Evolutionary conservation across 345 rosid species (phyloP), one percentile per base, ranked within the genome.

Genomic region (Cochlearia excelsa): DNA sequence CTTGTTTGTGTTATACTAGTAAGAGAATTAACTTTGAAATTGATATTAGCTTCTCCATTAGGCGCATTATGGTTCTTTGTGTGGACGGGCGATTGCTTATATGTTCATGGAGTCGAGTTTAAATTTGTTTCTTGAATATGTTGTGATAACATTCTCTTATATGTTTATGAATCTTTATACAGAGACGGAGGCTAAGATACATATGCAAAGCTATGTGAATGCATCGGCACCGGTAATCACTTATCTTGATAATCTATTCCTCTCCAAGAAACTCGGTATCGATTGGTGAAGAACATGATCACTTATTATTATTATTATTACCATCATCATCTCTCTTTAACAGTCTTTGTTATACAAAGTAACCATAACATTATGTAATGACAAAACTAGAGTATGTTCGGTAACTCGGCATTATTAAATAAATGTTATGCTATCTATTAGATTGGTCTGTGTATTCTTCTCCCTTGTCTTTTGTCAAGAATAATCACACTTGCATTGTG

Each of bases 131-230:
- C 65, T 30, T 46, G 35, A 38, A 37, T 27, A 3, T 29, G 48
- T 10, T 30, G 7, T 5, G 11, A n/a, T n/a, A n/a, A n/a, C n/a
- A n/a, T 2, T 9, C 3, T 60, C 2, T 51, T 30, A n/a, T 61
- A 11, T 69, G 8, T 61, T 46, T 56, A 5, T 52, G 48, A 29
- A 57, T 57, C 0, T 39, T 16, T 34, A 69, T 54, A 39, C 92
- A 86, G 98, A 86, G 75, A 59, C 75, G 23, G 76, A 86, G 2
- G 97, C 95, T 2, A 86, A 65, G 78, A 74, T 77, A 77, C 74
- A 82, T 46, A 81, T 93, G 99, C 85, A 83, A 57, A 71, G 55
- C 65, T 92, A 80, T 63, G 58, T 85, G 3, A 63, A 71, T 38
- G 69, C 97, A 30, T 83, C 89, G 0, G 79, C 70, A 1, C 80